Conservation (phyloP, 2,329 filamentous ascomycete species). For the Alternaria gaisen region DNA sequence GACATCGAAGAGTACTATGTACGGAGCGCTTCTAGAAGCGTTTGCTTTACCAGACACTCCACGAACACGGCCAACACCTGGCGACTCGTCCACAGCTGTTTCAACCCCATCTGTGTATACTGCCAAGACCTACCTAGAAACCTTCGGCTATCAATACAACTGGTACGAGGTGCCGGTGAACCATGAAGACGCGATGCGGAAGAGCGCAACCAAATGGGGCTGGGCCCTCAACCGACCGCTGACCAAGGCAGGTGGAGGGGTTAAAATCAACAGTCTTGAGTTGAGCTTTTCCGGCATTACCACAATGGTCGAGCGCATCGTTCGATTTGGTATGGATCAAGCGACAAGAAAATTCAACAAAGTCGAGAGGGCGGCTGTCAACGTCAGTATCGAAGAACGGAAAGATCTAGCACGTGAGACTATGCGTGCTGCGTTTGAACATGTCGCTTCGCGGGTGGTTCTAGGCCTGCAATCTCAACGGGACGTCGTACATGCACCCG, state of each 20-base stretch:
- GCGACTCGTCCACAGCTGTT: background rate
- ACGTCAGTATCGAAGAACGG: constrained; percentile 68
- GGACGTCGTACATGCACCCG: constrained; percentile 39
- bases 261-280: constrained; percentile 43
- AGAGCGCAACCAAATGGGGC: constrained; percentile 59
- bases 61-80: constrained; percentile 6
- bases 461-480: constrained; percentile 66
- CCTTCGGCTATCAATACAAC: constrained; percentile 43
- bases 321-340: constrained; percentile 51
- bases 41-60: constrained; percentile 73
- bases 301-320: constrained; percentile 69
- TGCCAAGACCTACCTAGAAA: constrained; percentile 32
- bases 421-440: constrained; percentile 87
- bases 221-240: constrained; percentile 79
- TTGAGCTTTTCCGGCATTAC: constrained; percentile 73
- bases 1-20: constrained; percentile 72
- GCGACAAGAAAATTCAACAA: constrained; percentile 40
- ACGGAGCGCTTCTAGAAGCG: constrained; percentile 78
- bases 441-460: constrained; percentile 78
- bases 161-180: constrained; percentile 67
- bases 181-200: constrained; percentile 66
- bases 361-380: constrained; percentile 39
- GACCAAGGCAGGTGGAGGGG: constrained; percentile 54
- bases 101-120: constrained; percentile 10
- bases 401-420: constrained; percentile 73